A percentile compares a stretch with the other conserved stretches of the same genome.
These are phyloP conservation scores for Petunia hybrid DNA, from an alignment of 305 asterid species.

Conservation along the genomic window DNA sequence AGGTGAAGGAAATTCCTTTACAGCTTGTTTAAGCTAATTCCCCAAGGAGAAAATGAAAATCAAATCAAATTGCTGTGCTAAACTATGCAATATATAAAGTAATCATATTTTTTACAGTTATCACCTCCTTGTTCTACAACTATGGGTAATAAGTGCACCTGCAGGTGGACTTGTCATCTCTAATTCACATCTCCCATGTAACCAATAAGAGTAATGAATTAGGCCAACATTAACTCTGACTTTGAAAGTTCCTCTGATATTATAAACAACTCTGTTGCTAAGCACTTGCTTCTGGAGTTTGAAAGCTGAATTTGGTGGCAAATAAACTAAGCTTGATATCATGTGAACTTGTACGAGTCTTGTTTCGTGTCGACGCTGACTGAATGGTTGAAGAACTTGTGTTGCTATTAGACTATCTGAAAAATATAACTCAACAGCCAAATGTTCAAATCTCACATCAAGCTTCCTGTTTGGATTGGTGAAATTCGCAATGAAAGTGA, in stretches of 20 bases:
- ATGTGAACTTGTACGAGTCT: slow-evolving; percentile 59
- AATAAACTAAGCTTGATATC: slow-evolving; percentile 62
- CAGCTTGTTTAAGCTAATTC: not conserved
- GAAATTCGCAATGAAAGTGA: slow-evolving; percentile 70
- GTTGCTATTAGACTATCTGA: slow-evolving; percentile 56
- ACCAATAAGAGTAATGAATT: slow-evolving; percentile 70
- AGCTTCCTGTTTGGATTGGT: slow-evolving; percentile 83
- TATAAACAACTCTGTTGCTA: slow-evolving; percentile 64
- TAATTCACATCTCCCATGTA: slow-evolving; percentile 66
- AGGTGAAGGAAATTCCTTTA: not conserved
- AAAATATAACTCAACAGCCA: slow-evolving; percentile 66
- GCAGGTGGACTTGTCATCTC: slow-evolving; percentile 87
- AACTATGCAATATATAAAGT: slow-evolving; percentile 22
- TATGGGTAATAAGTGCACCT: slow-evolving; percentile 60
- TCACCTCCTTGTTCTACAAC: slow-evolving; percentile 76
- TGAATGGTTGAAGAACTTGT: slow-evolving; percentile 63
- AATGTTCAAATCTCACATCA: slow-evolving; percentile 64
- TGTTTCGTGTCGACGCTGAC: slow-evolving; percentile 50
- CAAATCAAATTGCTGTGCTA: slow-evolving; percentile 21
- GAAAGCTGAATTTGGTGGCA: slow-evolving; percentile 63
- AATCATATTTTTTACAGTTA: not conserved
- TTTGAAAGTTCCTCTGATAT: slow-evolving; percentile 63
- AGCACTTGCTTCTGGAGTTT: slow-evolving; percentile 69
- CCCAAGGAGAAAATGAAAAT: not conserved
- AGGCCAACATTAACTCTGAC: slow-evolving; percentile 64